Percentiles rank a stretch among this genome's conserved stretches.
These are phyloP conservation scores for Mycena belliarum DNA, from an alignment of 768 basidiomycete genomes.

Conservation along the genomic window DNA sequence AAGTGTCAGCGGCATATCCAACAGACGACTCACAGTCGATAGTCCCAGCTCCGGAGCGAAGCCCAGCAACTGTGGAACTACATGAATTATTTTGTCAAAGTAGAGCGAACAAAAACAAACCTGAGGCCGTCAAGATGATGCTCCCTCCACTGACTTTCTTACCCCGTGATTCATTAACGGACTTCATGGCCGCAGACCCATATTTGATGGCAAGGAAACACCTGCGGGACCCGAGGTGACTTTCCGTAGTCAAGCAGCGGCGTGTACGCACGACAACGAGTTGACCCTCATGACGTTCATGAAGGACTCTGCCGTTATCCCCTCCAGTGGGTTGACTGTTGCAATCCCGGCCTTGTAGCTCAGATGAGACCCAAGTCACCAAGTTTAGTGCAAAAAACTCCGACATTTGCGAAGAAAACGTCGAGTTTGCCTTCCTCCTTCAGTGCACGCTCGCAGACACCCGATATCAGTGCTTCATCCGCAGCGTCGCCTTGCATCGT, in stretches of 20 bases:
- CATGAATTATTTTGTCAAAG: not conserved
- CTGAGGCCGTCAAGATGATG: slow-evolving; percentile 85
- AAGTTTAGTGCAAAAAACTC: slow-evolving; percentile 20
- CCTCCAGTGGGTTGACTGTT: slow-evolving; percentile 42
- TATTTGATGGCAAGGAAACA: slow-evolving; percentile 90
- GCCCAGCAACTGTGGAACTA: slow-evolving; percentile 69
- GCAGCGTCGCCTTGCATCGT: slow-evolving; percentile 81
- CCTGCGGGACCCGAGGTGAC: slow-evolving; percentile 38
- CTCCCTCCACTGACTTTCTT: slow-evolving; percentile 75
- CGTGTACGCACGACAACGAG: slow-evolving; percentile 46
- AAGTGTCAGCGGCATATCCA: not conserved
- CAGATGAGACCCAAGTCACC: slow-evolving; percentile 1
- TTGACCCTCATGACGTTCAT: slow-evolving; percentile 82
- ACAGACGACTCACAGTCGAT: slow-evolving; percentile 64
- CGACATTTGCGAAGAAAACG: slow-evolving; percentile 93
- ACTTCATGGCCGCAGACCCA: slow-evolving; percentile 80
- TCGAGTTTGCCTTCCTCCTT: slow-evolving; percentile 86
- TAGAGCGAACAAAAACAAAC: slow-evolving; percentile 37
- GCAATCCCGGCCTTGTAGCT: slow-evolving; percentile 65
- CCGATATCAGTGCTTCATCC: slow-evolving; percentile 66
- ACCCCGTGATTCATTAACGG: slow-evolving; percentile 62
- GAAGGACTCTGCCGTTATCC: slow-evolving; percentile 64
- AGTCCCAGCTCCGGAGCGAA: slow-evolving; percentile 80
- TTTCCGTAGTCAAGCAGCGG: not conserved
- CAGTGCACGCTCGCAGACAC: slow-evolving; percentile 70